Base-by-base conservation (phyloP, 2,329 filamentous ascomycete species). In the Colletotrichum sp. region DNA sequence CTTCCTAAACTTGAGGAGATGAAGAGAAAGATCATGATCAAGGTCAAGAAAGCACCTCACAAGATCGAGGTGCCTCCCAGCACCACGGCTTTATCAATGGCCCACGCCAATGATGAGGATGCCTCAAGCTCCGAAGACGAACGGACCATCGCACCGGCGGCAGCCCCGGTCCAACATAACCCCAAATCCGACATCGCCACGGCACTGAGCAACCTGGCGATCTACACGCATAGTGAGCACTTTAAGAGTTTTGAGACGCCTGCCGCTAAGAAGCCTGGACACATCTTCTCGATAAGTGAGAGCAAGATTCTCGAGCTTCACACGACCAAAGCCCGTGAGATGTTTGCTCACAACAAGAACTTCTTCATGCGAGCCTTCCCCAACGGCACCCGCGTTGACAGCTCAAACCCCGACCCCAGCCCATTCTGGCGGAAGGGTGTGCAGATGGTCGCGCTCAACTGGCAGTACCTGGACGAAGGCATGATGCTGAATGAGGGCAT, bases 401-500 rank as follows among this genome's bases (percentile, higher is more conserved):
- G 96, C 60, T 95, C 94, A n/a, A 99, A 99, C 82, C 97, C 97
- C 55, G 96, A 98, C 80, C 97, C 97, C 1, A 93, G 96, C 77
- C 92, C 92, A 58, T 97, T 96, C 82, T 99, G 97, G 97, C 93
- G 96, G 66, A 93, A 95, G 69, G 97, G 97, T 32, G 96, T 98
- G 24, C 97, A 99, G 84, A 98, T 99, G 96, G 96, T 95, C 7
- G 96, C 97, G 21, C 90, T 98, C 83, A 99, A 99, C 83, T 98
- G 97, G 96, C 97, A 99, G 84, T 96, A 94, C 4, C 94, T 96
- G 79, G 96, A 98, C 82, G 92, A 97, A 72, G 95, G 95, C 58
- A 97, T 98, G 91, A 97, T 98, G 88, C 91, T 99, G 82, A 98
- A 98, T 82, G 94, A 98, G 80, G 97, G 94, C 82, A 98, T 99